phyloP scores from a whole-genome alignment of 139 green algal genomes.

The Haematococcus lacustris region DNA sequence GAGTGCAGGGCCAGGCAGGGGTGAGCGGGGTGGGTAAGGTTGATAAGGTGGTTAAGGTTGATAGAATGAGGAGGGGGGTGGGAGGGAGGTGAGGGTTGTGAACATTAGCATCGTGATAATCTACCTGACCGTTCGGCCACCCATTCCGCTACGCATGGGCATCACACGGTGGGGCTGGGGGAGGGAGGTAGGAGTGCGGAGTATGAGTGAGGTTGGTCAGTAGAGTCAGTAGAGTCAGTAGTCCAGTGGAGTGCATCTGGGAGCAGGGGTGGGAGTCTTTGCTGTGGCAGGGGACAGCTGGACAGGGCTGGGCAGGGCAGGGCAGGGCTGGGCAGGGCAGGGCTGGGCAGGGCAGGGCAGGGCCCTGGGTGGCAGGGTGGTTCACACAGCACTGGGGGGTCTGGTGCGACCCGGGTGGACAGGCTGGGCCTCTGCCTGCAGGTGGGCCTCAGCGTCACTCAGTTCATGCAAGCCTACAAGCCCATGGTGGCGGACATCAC shows the following conservation, averaged over 20 bases:
- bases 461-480: constrained; percentile 61
- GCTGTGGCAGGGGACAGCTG: background rate
- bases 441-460: constrained; percentile 35
- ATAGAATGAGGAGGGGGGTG: background rate
- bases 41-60: background rate
- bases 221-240: no score
- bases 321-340: background rate
- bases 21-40: background rate
- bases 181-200: no score
- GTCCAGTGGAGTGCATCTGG: background rate
- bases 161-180: no score
- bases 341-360: background rate
- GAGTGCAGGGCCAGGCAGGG: background rate
- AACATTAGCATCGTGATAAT: background rate
- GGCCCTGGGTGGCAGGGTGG: background rate
- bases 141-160: no score
- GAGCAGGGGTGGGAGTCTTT: background rate
- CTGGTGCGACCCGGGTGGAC: background rate
- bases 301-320: background rate
- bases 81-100: background rate
- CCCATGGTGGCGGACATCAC: constrained; percentile 56
- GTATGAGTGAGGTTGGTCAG: no score
- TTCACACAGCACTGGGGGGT: background rate
- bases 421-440: constrained; percentile 14
- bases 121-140: no score